Evolutionary conservation across 2,329 filamentous ascomycete species (phyloP), one percentile per base, ranked within the genome.

Genomic region (Fusarium nisikadoi): DNA sequence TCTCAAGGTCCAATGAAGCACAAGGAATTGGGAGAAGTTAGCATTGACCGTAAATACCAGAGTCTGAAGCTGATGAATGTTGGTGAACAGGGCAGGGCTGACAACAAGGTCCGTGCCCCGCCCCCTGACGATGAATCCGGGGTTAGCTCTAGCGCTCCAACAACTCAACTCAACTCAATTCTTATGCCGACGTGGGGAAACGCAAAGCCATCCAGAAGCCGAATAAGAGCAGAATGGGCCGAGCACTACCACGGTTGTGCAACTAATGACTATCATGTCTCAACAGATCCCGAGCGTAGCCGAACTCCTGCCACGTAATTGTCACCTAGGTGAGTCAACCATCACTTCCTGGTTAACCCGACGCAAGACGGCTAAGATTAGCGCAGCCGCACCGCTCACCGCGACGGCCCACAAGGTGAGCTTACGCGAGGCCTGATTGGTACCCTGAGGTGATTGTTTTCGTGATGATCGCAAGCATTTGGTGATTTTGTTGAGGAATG

Each of bases 251-350:
- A 39, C 20, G 19, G 19, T 42, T 17, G 7, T 13, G 38, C 11
- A 33, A 35, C 45, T 27, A 45, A 55, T n/a, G 50, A 25, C 6
- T 5, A 36, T 57, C 23, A 14, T 29, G 8, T 33, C 61, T 57
- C 70, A 73, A 63, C 70, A 59, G 73, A 67, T 19, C 41, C 70
- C 70, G 62, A 73, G 31, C 53, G 13, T 71, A 72, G 33, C 70
- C 70, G 70, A 71, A 29, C 20, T 25, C 29, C 27, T 56, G 39
- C 39, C 62, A 58, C 60, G 65, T 59, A 72, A 65, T 57, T 8
- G 57, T 71, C 61, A 71, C 65, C 66, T 58, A 71, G 66, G 70
- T 72, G 70, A 72, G 70, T 68, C 70, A 72, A 57, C 17, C 43
- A 39, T 7, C 29, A 6, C 14, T 45, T 31, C 57, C 70, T 69